Evolutionary conservation across 2,329 filamentous ascomycete genomes (phyloP), one percentile per base, ranked within the genome.

Genomic region (Amesomyces nigricolor): DNA sequence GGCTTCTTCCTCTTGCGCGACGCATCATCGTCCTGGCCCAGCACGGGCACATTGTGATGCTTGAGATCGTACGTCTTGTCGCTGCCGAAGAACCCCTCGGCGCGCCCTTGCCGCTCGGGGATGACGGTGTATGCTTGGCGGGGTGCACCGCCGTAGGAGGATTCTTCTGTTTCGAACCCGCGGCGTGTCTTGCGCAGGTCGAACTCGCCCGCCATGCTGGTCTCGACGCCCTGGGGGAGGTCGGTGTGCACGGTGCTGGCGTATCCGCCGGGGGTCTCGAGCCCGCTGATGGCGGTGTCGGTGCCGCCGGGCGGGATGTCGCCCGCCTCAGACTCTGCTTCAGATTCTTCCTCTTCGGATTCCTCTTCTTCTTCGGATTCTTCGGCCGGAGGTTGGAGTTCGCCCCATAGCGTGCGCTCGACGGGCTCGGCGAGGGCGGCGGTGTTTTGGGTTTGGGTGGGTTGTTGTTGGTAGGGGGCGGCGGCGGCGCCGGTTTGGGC

Each of bases 61-160:
- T 83, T 86, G 59, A 99, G 80, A 72, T 99, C 91, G 72, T 99
- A 99, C 14, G 88, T 88, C 67, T 90, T 87, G 68, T 97, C 92
- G 64, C 89, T 91, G 63, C 94, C 94, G 69, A 99, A 97, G 81
- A 99, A 97, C 45, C 94, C 94, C 64, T 91, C 87, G 5, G 89
- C 84, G 50, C 87, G 84, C 19, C 91, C 86, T 67, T 92, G 86
- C 56, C 88, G 88, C 73, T 99, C 92, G 10, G 90, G 90, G 19
- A 99, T 81, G 47, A 99, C 86, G 17, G 90, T 91, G 71, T 94
- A 96, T 14, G 94, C 91, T 61, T 89, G 85, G 7, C 88, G 88
- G 38, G 82, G 75, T 14, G 75, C 79, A 0, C 75, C 79, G 0
- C 83, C 60, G 44, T 60, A 56, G 14, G 61, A 83, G 58, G 75